These are phyloP conservation scores for Trichophyton verrucosum DNA, from an alignment of 2,329 filamentous ascomycete genomes.

Conservation along the genomic window DNA sequence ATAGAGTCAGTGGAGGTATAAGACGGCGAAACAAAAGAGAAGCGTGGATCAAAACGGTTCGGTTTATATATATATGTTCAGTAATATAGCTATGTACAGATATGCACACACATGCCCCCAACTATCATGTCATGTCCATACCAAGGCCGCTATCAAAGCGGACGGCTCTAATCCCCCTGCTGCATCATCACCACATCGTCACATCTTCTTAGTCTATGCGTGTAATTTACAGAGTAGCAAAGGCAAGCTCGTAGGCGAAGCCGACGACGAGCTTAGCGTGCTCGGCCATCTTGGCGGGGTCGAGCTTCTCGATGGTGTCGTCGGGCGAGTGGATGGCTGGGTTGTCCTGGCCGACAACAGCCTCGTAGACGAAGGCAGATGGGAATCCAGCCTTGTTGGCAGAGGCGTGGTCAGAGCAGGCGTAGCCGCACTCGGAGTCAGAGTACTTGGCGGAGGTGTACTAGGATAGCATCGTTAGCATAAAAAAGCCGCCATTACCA, in stretches of 20 bases:
- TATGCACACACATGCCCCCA: not conserved
- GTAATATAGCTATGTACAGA: constrained; percentile 1
- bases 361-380: constrained; percentile 53
- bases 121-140: not conserved
- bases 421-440: constrained; percentile 80
- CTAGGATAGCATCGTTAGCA: constrained; percentile 23
- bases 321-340: constrained; percentile 62
- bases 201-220: not conserved
- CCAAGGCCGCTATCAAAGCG: not conserved
- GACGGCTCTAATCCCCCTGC: not conserved
- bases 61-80: not conserved
- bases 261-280: constrained; percentile 76
- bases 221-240: constrained; percentile 21
- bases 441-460: constrained; percentile 85
- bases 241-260: constrained; percentile 72
- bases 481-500: not conserved
- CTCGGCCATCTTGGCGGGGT: constrained; percentile 84
- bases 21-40: no score
- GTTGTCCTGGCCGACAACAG: constrained; percentile 48
- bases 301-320: constrained; percentile 58
- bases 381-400: constrained; percentile 44
- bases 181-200: not conserved
- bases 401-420: constrained; percentile 52
- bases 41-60: no score
- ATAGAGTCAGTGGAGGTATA: no score